A percentile compares a stretch with the other conserved stretches of the same genome.
phyloP scores from a whole-genome alignment of 768 basidiomycete species.

The Pleurotus djamor region DNA sequence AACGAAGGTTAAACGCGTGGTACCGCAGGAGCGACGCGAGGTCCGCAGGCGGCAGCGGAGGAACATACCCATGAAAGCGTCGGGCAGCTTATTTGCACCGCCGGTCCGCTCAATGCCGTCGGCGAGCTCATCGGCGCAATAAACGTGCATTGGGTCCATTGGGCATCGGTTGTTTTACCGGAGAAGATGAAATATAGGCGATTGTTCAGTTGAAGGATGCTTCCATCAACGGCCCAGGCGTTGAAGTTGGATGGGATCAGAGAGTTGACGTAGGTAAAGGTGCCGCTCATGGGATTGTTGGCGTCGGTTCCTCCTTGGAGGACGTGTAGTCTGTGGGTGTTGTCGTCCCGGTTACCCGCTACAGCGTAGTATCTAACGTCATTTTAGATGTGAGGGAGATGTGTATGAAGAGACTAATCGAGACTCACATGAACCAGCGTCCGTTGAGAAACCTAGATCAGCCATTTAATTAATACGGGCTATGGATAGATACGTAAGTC shows the following conservation, averaged over 20 bases:
- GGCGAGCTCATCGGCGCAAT: constrained; percentile 14
- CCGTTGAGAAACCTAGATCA: constrained; percentile 9
- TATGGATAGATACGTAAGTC: not conserved
- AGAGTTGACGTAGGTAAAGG: constrained; percentile 12
- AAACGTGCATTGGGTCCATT: constrained; percentile 16
- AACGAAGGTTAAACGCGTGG: not conserved
- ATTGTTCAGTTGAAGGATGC: constrained; percentile 10
- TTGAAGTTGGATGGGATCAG: constrained; percentile 16
- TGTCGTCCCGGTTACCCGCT: constrained; percentile 14
- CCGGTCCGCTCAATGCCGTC: constrained; percentile 12
- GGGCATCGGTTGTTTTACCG: constrained; percentile 8
- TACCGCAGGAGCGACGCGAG: too few species aligned
- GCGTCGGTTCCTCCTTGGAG: constrained; percentile 12
- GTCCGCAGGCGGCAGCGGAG: too few species aligned
- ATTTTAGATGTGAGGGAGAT: not conserved
- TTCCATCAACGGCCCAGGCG: constrained; percentile 14
- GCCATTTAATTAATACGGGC: not conserved
- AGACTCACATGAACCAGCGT: constrained; percentile 12
- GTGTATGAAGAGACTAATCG: not conserved
- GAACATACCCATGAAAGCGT: constrained; percentile 10
- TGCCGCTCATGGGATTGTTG: constrained; percentile 11
- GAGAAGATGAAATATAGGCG: constrained; percentile 14
- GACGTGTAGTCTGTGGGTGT: constrained; percentile 14
- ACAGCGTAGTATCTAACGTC: constrained; percentile 13
- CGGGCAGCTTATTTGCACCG: constrained; percentile 15